Percentiles rank a stretch among this genome's conserved stretches.
These are phyloP conservation scores for Amoebophrya sp. DNA, from an alignment of 169 alveolate genomes.

Conservation along the genomic window DNA sequence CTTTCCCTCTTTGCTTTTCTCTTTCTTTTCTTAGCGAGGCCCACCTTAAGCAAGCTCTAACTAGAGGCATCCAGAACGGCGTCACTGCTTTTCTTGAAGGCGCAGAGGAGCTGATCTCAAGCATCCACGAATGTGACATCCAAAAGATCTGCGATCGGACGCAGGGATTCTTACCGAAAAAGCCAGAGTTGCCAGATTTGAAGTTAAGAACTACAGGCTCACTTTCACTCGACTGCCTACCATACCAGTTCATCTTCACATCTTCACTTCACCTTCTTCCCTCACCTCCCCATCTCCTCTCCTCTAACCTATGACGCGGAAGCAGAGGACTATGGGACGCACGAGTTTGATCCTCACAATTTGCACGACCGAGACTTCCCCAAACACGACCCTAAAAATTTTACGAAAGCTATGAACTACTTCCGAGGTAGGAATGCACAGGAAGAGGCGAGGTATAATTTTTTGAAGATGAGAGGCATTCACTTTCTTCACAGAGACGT, in stretches of 20 bases:
- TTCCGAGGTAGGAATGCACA: background rate
- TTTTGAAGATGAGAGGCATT: background rate
- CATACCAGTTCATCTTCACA: too few species aligned
- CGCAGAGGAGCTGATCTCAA: background rate
- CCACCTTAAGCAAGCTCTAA: too few species aligned
- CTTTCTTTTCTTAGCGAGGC: too few species aligned
- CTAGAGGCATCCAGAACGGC: background rate
- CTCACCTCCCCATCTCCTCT: too few species aligned
- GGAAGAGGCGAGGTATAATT: background rate
- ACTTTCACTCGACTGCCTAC: too few species aligned
- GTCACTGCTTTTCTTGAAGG: background rate
- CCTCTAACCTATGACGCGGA: background rate
- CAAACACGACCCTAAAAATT: background rate
- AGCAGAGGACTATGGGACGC: background rate
- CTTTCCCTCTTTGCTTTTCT: too few species aligned
- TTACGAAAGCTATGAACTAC: background rate
- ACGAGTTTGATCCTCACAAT: background rate
- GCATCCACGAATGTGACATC: slow-evolving; percentile 9
- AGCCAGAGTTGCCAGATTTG: background rate
- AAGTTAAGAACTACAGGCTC: background rate
- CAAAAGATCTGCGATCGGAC: background rate
- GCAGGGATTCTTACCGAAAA: background rate
- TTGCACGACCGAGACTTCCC: background rate
- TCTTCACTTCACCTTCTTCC: too few species aligned
- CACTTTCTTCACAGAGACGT: background rate